These are phyloP conservation scores for Boletus speciosus DNA, from an alignment of 768 basidiomycete genomes.

Conservation along the genomic window DNA sequence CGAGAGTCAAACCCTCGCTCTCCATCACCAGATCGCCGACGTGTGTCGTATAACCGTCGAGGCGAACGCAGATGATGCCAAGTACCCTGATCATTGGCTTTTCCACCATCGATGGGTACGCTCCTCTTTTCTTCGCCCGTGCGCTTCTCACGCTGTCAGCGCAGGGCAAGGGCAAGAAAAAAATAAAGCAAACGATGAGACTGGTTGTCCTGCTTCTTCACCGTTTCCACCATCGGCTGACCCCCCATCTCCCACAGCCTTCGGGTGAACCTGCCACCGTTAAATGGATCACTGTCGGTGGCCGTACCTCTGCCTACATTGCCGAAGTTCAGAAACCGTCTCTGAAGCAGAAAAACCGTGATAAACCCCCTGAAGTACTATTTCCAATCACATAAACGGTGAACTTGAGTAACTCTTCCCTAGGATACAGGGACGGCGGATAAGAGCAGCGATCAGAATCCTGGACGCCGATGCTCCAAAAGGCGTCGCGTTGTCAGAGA, in stretches of 20 bases:
- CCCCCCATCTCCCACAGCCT: constrained; percentile 41
- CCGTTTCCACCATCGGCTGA: not conserved
- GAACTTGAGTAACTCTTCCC: not conserved
- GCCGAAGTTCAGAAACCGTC: constrained; percentile 52
- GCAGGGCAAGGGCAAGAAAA: constrained; percentile 59
- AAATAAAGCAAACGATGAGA: constrained; percentile 41
- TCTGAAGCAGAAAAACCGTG: not conserved
- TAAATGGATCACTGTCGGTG: constrained; percentile 71
- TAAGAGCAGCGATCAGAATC: not conserved
- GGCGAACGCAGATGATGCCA: constrained; percentile 64
- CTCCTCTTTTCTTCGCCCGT: not conserved
- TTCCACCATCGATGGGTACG: constrained; percentile 67
- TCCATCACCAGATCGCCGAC: constrained; percentile 51
- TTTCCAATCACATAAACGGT: not conserved
- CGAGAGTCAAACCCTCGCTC: constrained; percentile 42
- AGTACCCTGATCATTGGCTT: constrained; percentile 67
- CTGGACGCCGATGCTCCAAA: constrained; percentile 1
- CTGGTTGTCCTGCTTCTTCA: constrained; percentile 37
- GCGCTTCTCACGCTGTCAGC: constrained; percentile 13
- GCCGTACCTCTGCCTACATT: constrained; percentile 73
- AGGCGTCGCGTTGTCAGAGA: constrained; percentile 5
- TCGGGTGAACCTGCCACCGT: constrained; percentile 69
- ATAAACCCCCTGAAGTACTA: not conserved
- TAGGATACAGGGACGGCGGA: not conserved
- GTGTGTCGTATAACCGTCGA: constrained; percentile 62